Evolutionary conservation across 2,329 filamentous ascomycete species (phyloP), one percentile per base, ranked within the genome.

Genomic region (Fusarium guadeloupense): DNA sequence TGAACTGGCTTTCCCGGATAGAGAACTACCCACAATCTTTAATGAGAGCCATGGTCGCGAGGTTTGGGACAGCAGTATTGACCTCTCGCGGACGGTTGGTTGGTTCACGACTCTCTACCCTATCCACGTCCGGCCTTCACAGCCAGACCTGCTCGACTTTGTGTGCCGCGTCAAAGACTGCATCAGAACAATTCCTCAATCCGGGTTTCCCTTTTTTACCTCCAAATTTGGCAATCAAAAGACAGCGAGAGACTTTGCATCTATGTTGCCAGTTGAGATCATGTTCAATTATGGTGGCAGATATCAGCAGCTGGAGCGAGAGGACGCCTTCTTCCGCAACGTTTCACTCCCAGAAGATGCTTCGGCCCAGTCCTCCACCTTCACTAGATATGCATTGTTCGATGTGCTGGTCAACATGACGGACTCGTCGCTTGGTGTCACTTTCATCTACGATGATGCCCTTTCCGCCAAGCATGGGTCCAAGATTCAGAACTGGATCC

Each of bases 101-200:
- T 77, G 74, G 74, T 76, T 76, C 54, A 74, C 75, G 2, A 72
- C 70, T 1, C 52, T 76, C 19, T 69, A 53, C 31, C 74, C 74
- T 1, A 54, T 73, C 7, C 35, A 44, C n/a, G 30, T 47, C 17
- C 17, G 39, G 5, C 25, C 23, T 13, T 17, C 14, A 21, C 7
- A 31, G 4, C 4, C 26, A 13, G 37, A 40, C 17, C 17, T 62
- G 3, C 2, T 56, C 9, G 55, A 66, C 8, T 47, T 51, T 3
- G 47, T 69, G 25, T 38, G 49, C 10, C 39, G 26, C 6, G 51
- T 57, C 13, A 67, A 68, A 38, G 61, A 70, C 30, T 51, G 35
- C 9, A 56, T 64, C 4, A 47, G 60, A 9, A 25, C 31, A 5
- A 28, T 64, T 1, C 35, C 59, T 3, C 21, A 51, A 4, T 64